These are phyloP conservation scores for Metschnikowia lunata DNA, from an alignment of 805 yeast genomes.

Conservation along the genomic window DNA sequence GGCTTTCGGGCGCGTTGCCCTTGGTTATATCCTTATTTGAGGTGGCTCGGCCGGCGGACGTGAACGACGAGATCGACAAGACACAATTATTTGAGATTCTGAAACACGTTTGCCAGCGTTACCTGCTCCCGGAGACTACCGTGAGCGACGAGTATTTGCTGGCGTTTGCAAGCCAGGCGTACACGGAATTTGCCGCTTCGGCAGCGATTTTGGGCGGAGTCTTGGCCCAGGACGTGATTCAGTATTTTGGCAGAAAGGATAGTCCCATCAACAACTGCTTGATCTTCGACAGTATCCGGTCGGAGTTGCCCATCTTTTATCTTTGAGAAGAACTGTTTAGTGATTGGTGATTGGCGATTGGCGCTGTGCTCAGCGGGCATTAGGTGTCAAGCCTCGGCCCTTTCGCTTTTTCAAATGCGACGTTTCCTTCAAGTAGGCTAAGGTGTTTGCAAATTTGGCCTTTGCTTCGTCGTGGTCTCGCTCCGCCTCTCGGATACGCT, in stretches of 20 bases:
- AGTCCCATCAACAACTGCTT: conserved; percentile 79
- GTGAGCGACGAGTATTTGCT: conserved; percentile 40
- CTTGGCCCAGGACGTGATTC: conserved; percentile 85
- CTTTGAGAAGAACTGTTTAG: conserved; percentile 2
- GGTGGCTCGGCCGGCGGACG: conserved; percentile 21
- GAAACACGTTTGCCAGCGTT: conserved; percentile 27
- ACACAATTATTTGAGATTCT: conserved; percentile 23
- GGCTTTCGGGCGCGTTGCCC: conserved; percentile 56
- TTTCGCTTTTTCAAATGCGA: conserved; percentile 40
- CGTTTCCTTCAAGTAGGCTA: conserved; percentile 35
- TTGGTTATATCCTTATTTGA: conserved; percentile 55
- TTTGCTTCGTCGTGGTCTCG: conserved; percentile 22
- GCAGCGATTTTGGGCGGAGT: conserved; percentile 89
- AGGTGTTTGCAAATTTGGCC: conserved; percentile 28
- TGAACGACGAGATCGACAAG: conserved; percentile 23
- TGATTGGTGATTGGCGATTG: background rate
- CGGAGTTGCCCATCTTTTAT: conserved; percentile 72
- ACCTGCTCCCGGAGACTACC: conserved; percentile 41
- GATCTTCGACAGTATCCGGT: conserved; percentile 65
- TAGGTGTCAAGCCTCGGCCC: conserved; percentile 36
- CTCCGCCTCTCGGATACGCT: conserved; percentile 23
- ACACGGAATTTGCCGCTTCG: conserved; percentile 72
- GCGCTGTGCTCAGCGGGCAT: conserved; percentile 2
- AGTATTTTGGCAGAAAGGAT: conserved; percentile 69
- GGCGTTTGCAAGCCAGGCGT: conserved; percentile 44